Conservation (phyloP, 225 moss, liverwort and hornwort species). For the Marchantia polymorpha region DNA sequence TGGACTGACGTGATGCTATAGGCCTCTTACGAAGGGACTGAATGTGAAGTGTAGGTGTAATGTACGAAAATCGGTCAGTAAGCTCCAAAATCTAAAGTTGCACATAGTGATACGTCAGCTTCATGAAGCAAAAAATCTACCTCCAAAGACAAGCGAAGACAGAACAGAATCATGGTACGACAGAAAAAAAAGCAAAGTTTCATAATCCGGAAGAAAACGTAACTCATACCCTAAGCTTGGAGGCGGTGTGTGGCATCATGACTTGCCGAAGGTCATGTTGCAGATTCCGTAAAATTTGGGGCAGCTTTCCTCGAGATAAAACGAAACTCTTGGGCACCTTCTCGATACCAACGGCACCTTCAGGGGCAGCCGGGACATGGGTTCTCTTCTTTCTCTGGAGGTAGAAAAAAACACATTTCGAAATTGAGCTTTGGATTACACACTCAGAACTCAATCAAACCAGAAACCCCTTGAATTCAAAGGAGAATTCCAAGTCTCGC, state of each 20-base stretch:
- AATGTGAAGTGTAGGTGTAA: too few species aligned
- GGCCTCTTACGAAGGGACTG: neutral
- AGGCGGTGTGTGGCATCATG: slow-evolving; percentile 90
- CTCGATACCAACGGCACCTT: slow-evolving; percentile 56
- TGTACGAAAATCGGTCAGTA: too few species aligned
- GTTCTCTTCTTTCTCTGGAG: slow-evolving; percentile 90
- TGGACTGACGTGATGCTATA: neutral
- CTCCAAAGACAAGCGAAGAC: too few species aligned
- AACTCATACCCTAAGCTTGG: slow-evolving; percentile 65
- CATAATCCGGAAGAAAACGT: too few species aligned
- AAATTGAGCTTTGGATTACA: too few species aligned
- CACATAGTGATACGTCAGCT: too few species aligned
- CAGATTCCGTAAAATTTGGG: slow-evolving; percentile 60
- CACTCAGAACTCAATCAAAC: neutral
- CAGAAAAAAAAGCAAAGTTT: too few species aligned
- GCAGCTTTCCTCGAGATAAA: slow-evolving; percentile 76
- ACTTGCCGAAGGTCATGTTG: slow-evolving; percentile 81
- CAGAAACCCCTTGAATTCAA: neutral
- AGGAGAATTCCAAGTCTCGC: neutral
- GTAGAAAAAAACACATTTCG: slow-evolving; percentile 4
- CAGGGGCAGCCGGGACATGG: slow-evolving; percentile 56
- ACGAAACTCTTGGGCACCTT: slow-evolving; percentile 95
- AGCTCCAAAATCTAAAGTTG: too few species aligned
- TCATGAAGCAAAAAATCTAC: too few species aligned
- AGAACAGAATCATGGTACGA: too few species aligned